Conservation (phyloP, 208 protist species). For the Perkinsela sp. region DNA sequence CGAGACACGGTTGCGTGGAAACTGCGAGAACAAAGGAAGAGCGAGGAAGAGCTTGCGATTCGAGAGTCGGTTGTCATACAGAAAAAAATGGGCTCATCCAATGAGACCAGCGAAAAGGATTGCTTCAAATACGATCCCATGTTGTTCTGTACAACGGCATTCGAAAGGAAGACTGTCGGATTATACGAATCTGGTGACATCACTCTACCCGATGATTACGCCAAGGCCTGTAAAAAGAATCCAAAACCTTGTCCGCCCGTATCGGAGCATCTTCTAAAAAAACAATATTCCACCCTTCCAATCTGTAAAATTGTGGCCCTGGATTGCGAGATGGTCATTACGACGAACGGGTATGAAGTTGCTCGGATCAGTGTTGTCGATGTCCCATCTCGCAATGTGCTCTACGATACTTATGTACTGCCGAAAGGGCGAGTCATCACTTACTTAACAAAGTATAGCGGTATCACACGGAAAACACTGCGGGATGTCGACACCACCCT, state of each 20-base stretch:
- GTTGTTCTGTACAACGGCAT: neutral
- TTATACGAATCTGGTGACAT: neutral
- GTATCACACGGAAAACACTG: constrained; percentile 44
- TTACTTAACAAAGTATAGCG: constrained; percentile 62
- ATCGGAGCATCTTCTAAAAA: too few species aligned
- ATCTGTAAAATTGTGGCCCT: constrained; percentile 20
- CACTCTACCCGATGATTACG: neutral
- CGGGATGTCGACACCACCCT: constrained; percentile 23
- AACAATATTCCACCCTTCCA: neutral
- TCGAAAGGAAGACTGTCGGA: neutral
- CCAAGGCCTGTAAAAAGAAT: neutral
- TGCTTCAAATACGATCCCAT: neutral
- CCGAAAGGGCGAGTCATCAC: constrained; percentile 27
- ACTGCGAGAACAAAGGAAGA: neutral
- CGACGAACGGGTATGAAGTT: constrained; percentile 17
- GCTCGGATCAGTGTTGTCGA: constrained; percentile 50
- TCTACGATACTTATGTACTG: constrained; percentile 59
- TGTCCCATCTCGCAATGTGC: constrained; percentile 13
- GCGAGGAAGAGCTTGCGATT: neutral
- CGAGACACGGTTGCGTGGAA: neutral
- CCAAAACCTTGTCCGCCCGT: neutral
- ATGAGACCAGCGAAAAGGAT: neutral
- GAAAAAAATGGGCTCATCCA: neutral
- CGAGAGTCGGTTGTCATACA: neutral
- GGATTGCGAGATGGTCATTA: constrained; percentile 70